Evolutionary conservation across 2,329 filamentous ascomycete species (phyloP).

Genomic region (Verruconis gallopava): DNA sequence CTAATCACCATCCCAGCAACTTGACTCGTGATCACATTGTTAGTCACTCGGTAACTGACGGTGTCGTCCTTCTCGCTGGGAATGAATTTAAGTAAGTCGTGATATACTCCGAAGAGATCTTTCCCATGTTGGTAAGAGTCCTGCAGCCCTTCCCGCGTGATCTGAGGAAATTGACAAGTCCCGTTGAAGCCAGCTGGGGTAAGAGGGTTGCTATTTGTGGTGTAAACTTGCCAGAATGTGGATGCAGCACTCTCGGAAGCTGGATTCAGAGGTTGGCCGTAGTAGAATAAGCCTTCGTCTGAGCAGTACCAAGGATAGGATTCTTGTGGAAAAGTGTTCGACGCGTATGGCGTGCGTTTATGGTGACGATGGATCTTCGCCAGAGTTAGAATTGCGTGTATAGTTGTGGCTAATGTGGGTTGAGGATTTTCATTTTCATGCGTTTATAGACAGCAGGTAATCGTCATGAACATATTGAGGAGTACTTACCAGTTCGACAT

Average conservation of each 20-base stretch:
- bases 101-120: conserved; percentile 68
- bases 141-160: conserved; percentile 56
- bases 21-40: conserved; percentile 72
- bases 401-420: too few relatives aligned
- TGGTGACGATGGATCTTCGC: conserved; percentile 67
- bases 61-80: conserved; percentile 37
- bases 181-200: conserved; percentile 53
- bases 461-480: conserved; percentile 19
- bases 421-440: background rate
- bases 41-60: conserved; percentile 59
- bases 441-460: too few relatives aligned
- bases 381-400: conserved; percentile 1
- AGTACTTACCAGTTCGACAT: conserved; percentile 57
- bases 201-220: conserved; percentile 53
- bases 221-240: conserved; percentile 54
- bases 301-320: conserved; percentile 60
- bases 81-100: conserved; percentile 54
- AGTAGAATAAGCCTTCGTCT: conserved; percentile 57
- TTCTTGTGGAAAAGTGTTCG: conserved; percentile 65
- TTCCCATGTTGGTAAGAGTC: conserved; percentile 64
- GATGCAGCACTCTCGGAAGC: conserved; percentile 36
- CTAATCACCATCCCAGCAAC: conserved; percentile 62
- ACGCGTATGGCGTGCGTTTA: conserved; percentile 69
- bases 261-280: conserved; percentile 43
- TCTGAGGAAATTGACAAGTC: conserved; percentile 70